A percentile compares a stretch with the other conserved stretches of the same genome.
Conservation (phyloP, 2,329 filamentous ascomycete genomes). For the Alternaria arbusti region DNA sequence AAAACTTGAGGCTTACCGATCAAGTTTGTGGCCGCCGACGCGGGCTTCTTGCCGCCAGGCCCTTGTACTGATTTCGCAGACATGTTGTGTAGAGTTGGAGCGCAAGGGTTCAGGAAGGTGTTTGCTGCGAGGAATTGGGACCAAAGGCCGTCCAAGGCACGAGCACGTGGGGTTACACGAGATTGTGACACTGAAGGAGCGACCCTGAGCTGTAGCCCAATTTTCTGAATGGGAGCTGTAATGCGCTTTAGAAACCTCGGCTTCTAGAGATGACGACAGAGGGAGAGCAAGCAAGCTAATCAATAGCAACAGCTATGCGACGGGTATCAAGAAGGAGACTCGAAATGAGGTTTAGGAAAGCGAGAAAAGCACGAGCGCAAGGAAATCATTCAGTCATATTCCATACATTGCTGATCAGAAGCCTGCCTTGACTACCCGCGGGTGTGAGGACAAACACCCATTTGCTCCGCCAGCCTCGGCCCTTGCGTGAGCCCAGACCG, state of each 20-base stretch:
- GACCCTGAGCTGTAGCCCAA: neutral
- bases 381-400: conserved; percentile 35
- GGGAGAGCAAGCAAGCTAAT: conserved; percentile 5
- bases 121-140: neutral
- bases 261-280: conserved; percentile 22
- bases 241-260: neutral
- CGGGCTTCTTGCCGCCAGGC: conserved; percentile 72
- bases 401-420: conserved; percentile 9
- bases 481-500: conserved; percentile 37
- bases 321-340: conserved; percentile 8
- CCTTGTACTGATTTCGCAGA: conserved; percentile 65
- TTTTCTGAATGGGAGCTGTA: neutral
- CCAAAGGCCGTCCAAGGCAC: neutral
- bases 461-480: conserved; percentile 43
- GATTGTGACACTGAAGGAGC: neutral
- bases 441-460: conserved; percentile 35
- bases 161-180: conserved; percentile 2
- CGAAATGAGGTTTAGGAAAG: conserved; percentile 7
- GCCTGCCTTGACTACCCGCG: conserved; percentile 34
- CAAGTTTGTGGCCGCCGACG: conserved; percentile 86
- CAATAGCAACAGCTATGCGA: neutral
- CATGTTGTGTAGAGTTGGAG: conserved; percentile 51
- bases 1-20: conserved; percentile 68
- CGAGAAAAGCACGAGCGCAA: conserved; percentile 12
- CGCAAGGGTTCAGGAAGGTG: neutral